Base-by-base conservation (phyloP, 495 filamentous ascomycete species). In the Aspergillus nanangensis region DNA sequence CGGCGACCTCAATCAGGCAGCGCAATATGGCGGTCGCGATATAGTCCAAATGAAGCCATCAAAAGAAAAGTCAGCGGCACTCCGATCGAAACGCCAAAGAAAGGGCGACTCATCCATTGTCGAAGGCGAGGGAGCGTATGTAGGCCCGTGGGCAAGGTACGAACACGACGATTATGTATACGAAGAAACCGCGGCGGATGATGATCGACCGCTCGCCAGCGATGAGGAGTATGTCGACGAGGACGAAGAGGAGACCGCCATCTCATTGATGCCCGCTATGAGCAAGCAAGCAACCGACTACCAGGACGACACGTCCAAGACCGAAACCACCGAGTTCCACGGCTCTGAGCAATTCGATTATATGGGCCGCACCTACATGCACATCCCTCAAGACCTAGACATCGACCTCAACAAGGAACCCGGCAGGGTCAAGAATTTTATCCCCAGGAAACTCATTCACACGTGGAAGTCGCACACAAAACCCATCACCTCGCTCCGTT, bases 381-480 rank as follows among this genome's bases (percentile, higher is more conserved):
- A 97, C 67, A 79, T 97, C 4, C 93, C 93, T n/a, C 89, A 90
- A 63, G 93, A 96, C 67, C 70, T 97, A 58, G 91, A 91, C 62
- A 77, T 96, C 62, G 88, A 95, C 58, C 71, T 98, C 52, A 75
- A 72, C 47, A 94, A 93, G 58, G 91, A 94, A 48, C 55, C 71
- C 17, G 89, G 87, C 54, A 86, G 77, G 47, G 56, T 78, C 59
- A 91, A 88, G 58, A 96, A 94, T 67, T 99, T 81, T 57, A 83
- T 91, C 27, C 94, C 93, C 34, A 96, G 95, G 77, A 96, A 94
- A 66, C 74, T 87, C 45, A 71, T 96, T 25, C 87, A 95, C 64
- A 90, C 87, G 13, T 99, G 85, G 85, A 86, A 85, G 61, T 79
- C 83, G 34, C 90, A 95, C 63, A 86, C 80, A 23, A 91, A 91